These are phyloP conservation scores for Russula olivacea DNA, from an alignment of 768 basidiomycete species.

Conservation along the genomic window DNA sequence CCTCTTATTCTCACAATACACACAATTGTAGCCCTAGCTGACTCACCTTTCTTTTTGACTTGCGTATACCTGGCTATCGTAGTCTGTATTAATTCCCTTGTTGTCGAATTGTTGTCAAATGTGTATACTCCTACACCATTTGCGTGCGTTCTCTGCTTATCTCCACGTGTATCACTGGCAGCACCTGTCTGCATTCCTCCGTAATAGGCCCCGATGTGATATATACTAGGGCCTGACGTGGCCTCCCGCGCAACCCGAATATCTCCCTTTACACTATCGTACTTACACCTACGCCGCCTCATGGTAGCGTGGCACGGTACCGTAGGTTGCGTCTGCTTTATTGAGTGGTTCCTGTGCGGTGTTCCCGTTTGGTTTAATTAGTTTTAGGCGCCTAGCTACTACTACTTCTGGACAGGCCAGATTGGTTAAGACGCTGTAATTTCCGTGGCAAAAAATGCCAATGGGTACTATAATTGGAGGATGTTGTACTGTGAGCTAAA, in stretches of 20 bases:
- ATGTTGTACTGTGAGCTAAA: no score
- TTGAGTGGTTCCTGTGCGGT: neutral
- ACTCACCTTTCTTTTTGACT: constrained; percentile 24
- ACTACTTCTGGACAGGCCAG: neutral
- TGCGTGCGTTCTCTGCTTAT: constrained; percentile 16
- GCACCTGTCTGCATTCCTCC: neutral
- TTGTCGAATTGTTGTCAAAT: constrained; percentile 26
- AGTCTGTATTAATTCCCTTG: constrained; percentile 35
- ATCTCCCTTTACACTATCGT: neutral
- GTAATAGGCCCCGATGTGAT: neutral
- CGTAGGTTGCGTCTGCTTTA: neutral
- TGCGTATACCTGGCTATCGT: constrained; percentile 23
- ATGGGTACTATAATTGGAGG: no score
- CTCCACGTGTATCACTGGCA: neutral
- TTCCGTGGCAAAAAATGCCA: neutral
- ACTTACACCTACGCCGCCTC: neutral
- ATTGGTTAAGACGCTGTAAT: neutral
- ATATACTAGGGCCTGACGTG: neutral
- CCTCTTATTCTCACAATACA: constrained; percentile 16
- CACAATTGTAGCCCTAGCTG: constrained; percentile 32
- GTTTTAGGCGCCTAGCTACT: neutral
- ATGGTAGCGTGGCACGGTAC: neutral
- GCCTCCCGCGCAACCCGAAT: neutral
- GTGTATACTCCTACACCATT: constrained; percentile 29
- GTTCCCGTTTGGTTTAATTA: neutral